Base-by-base conservation (phyloP, 495 filamentous ascomycete species). In the Neurospora hispaniola region DNA sequence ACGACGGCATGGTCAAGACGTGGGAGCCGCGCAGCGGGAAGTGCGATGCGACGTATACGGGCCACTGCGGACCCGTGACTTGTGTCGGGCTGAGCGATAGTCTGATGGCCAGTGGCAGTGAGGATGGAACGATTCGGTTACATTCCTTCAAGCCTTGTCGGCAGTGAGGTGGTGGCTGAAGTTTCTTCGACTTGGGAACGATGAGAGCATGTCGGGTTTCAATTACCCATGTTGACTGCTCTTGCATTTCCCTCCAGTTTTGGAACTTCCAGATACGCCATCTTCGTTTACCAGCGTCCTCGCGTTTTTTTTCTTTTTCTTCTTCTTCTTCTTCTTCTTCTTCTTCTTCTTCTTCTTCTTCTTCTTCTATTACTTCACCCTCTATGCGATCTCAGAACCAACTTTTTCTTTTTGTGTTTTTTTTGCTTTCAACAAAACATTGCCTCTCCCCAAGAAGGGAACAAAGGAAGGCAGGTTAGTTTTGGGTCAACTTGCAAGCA, bases 1-100 rank as follows among this genome's bases (percentile, higher is more conserved):
- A 98, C 81, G 96, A 99, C 81, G 89, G 92, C 44, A 98, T 94
- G 90, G 92, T 97, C 70, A 98, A 98, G 80, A 91, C 96, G 44
- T 99, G 96, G 96, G 95, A 98, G 82, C 90, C 95, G 39, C 85
- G 93, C 76, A 93, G 92, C 14, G 95, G 96, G 5, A 93, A 90
- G 74, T 97, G 94, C 79, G 93, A 97, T 80, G 85, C 93, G 46
- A 98, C 95, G 2, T 95, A 96, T 76, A 91, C 92, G 20, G 94
- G 94, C 2, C 96, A 98, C 78, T 85, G 89, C 9, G 94, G 92
- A 0, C 93, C 96, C 0, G 93, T 81, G 8, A 81, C 80, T 3
- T 78, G 78, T 80, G 89, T 98, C 68, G 94, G 93, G 3, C 85
- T 99, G 9, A 94, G 92, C 74, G 96, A 98, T 79, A 90, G 88